Evolutionary conservation across 2,329 filamentous ascomycete genomes (phyloP).

Genomic region (Verticillium zaregamsianum): DNA sequence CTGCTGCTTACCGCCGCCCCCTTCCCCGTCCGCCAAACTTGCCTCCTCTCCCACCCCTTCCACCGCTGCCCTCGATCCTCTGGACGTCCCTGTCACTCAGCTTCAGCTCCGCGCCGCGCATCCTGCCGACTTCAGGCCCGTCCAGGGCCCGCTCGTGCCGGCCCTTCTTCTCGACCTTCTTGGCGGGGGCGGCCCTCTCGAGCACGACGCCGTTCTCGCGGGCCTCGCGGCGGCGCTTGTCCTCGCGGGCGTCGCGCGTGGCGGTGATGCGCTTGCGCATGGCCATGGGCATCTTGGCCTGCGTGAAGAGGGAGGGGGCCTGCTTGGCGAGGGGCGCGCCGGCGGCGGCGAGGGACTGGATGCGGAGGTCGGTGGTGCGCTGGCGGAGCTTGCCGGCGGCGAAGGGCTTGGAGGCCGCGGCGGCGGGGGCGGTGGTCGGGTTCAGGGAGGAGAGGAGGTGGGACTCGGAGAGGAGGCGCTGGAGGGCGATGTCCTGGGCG

Average conservation of each 20-base stretch:
- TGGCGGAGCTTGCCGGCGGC: constrained; percentile 67
- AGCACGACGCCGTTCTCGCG: constrained; percentile 87
- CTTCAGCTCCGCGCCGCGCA: constrained; percentile 73
- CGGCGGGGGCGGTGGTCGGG: constrained; percentile 32
- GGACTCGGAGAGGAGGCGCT: constrained; percentile 85
- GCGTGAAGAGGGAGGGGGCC: constrained; percentile 59
- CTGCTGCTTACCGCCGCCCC: constrained; percentile 22
- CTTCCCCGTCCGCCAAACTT: constrained; percentile 33
- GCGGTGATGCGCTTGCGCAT: constrained; percentile 79
- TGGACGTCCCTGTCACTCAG: constrained; percentile 74
- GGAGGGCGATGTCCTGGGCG: constrained; percentile 88
- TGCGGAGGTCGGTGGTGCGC: constrained; percentile 77
- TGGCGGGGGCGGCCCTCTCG: constrained; percentile 46
- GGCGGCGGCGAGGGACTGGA: constrained; percentile 59
- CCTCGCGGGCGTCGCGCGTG: constrained; percentile 62
- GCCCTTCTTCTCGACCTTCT: constrained; percentile 28
- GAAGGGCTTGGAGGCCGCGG: constrained; percentile 37
- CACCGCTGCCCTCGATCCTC: constrained; percentile 57
- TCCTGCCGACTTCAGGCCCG: constrained; percentile 73
- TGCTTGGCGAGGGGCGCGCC: constrained; percentile 43
- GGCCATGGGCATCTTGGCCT: constrained; percentile 84
- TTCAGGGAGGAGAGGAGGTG: constrained; percentile 66
- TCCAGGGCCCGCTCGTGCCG: constrained; percentile 60
- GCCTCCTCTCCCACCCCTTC: constrained; percentile 21
- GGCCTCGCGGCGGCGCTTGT: constrained; percentile 71